Evolutionary conservation across 1,139 yeast genomes (phyloP).

Genomic region (Yamadazyma atlantica): DNA sequence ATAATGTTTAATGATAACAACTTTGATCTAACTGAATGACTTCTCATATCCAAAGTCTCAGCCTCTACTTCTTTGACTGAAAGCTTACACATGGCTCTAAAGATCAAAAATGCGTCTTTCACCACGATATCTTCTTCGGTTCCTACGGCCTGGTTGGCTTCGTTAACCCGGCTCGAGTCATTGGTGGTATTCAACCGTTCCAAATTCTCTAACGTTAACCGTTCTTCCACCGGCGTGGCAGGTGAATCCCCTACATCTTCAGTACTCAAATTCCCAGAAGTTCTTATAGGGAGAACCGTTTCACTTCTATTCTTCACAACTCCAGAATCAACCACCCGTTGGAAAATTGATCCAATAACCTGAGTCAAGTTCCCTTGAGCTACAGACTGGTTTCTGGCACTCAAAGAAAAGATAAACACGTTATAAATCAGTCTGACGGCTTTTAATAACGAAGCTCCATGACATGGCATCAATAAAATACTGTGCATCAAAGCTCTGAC

Average conservation of each 20-base stretch:
- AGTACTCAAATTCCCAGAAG: conserved; percentile 18
- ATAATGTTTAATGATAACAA: conserved; percentile 83
- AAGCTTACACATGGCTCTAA: conserved; percentile 91
- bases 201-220: conserved; percentile 58
- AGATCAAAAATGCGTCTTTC: conserved; percentile 89
- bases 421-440: conserved; percentile 94
- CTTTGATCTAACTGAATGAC: conserved; percentile 91
- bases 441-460: conserved; percentile 83
- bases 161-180: conserved; percentile 54
- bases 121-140: conserved; percentile 65
- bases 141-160: conserved; percentile 43
- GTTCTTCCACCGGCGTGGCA: conserved; percentile 19
- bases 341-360: conserved; percentile 82
- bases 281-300: conserved; percentile 19
- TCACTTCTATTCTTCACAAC: conserved; percentile 20
- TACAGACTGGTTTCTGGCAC: conserved; percentile 82
- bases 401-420: conserved; percentile 80
- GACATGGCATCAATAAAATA: conserved; percentile 79
- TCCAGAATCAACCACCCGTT: conserved; percentile 53
- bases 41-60: conserved; percentile 76
- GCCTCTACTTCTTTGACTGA: conserved; percentile 78
- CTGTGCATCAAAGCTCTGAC: conserved; percentile 90
- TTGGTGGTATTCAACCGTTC: conserved; percentile 49
- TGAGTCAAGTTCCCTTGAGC: conserved; percentile 96
- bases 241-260: conserved; percentile 19